phyloP scores from a whole-genome alignment of 2,329 filamentous ascomycete species.

The Botrytis fabae region DNA sequence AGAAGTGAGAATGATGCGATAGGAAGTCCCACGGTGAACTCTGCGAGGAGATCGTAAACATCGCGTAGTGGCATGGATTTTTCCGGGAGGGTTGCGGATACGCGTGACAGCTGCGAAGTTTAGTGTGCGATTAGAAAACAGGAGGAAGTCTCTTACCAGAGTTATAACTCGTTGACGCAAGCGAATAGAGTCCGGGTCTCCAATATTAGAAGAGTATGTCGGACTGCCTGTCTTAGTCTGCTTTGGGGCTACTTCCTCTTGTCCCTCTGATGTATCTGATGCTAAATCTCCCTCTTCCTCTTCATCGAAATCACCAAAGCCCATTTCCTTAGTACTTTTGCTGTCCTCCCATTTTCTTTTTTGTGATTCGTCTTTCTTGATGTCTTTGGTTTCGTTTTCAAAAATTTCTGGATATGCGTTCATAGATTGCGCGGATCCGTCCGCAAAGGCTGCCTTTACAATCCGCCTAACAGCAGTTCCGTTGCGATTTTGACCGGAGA shows the following conservation, averaged over 20 bases:
- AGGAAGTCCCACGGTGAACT: slow-evolving; percentile 44
- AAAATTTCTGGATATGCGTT: slow-evolving; percentile 67
- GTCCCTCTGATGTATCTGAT: slow-evolving; percentile 5
- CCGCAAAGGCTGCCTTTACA: slow-evolving; percentile 66
- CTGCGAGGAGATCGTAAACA: slow-evolving; percentile 51
- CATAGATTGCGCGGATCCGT: slow-evolving; percentile 55
- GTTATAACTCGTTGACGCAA: slow-evolving; percentile 38
- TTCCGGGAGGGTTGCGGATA: slow-evolving; percentile 44
- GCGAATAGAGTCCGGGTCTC: slow-evolving; percentile 36
- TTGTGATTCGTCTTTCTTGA: slow-evolving; percentile 44
- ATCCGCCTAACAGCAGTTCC: slow-evolving; percentile 46
- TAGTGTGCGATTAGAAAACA: background rate
- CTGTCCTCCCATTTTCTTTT: slow-evolving; percentile 51
- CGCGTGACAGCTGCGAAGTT: slow-evolving; percentile 34
- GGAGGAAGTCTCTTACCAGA: slow-evolving; percentile 31
- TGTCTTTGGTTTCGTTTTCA: slow-evolving; percentile 59
- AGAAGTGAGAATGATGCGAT: slow-evolving; percentile 44
- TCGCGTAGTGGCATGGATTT: slow-evolving; percentile 49
- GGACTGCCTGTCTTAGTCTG: background rate
- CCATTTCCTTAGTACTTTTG: slow-evolving; percentile 29
- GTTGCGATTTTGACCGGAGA: slow-evolving; percentile 35
- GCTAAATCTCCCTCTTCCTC: slow-evolving; percentile 34
- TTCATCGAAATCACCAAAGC: slow-evolving; percentile 52
- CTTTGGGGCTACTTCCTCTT: background rate
- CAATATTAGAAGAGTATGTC: slow-evolving; percentile 29